Base-by-base conservation (phyloP, 306 rosid species). In the Pyrus bretschneideri region DNA sequence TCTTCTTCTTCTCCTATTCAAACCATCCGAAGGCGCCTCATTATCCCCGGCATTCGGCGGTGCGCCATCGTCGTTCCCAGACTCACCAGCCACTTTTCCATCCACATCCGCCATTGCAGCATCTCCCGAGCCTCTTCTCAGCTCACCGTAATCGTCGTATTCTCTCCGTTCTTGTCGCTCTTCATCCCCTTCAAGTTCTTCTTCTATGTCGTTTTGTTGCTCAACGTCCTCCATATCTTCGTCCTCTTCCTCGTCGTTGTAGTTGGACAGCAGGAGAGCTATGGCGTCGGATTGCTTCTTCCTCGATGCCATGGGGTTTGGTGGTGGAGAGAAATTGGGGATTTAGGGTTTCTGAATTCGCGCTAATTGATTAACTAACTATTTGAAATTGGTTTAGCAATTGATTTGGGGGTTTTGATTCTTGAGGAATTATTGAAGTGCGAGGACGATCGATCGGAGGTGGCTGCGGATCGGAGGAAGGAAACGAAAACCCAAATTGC, bases 241-340 rank as follows among this genome's bases (percentile, higher is more conserved):
- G 72, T 73, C 77, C 17, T 74, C 77, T 27, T 85, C 83, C 17
- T 89, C 93, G 60, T 91, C 97, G 81, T 92, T 78, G 87, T 92
- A 89, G 91, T 85, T 87, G 79, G 97, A 92, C 23, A 63, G 22
- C 21, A 92, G 70, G 69, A 92, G 72, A 29, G 96, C 97, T 54
- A 92, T 92, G 21, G 96, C 96, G 74, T 92, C 96, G 14, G 88
- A 79, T 83, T 89, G 89, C 65, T 83, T 87, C 84, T 89, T 91
- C 87, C 78, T 85, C 3, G 96, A 89, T 14, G 91, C 90, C 97
- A 89, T 35, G 80, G 80, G 76, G 59, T 72, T 82, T 74, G 82
- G 90, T 80, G 21, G 70, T 23, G 6, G 74, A 58, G 14, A 0
- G 18, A 6, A 29, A 19, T 61, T 44, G n/a, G 59, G 51, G 45